A percentile compares a stretch with the other conserved stretches of the same genome.
phyloP scores from a whole-genome alignment of 2,329 filamentous ascomycete species.

The Aspergillus sp. region DNA sequence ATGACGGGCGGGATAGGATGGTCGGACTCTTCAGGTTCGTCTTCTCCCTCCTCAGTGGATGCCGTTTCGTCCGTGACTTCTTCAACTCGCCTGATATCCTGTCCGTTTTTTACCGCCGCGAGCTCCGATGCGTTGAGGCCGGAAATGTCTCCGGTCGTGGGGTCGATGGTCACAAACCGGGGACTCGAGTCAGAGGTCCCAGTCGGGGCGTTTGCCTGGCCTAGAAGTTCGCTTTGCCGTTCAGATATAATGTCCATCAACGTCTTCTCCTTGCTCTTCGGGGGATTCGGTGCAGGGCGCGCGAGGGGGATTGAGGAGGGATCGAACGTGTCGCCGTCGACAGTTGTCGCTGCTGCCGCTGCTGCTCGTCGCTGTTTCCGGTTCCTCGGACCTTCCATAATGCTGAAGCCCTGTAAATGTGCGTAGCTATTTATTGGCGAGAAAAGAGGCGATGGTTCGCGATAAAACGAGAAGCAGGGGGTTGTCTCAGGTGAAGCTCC shows the following conservation, averaged over 20 bases:
- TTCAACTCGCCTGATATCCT: not conserved
- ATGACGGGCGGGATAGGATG: constrained; percentile 40
- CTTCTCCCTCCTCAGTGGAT: not conserved
- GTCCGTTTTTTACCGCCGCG: constrained; percentile 18
- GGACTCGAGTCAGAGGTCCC: not conserved
- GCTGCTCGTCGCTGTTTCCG: constrained; percentile 45
- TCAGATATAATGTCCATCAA: constrained; percentile 50
- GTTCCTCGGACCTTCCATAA: constrained; percentile 37
- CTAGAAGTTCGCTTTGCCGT: constrained; percentile 39
- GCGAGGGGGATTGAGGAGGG: constrained; percentile 38
- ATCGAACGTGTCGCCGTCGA: constrained; percentile 27
- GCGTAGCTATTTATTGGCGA: not conserved
- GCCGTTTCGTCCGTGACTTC: constrained; percentile 5
- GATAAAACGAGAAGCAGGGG: not conserved
- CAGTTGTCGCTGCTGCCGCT: constrained; percentile 23
- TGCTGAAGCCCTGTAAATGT: not conserved
- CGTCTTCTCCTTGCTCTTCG: constrained; percentile 36
- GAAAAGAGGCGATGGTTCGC: constrained; percentile 4
- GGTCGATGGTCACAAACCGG: constrained; percentile 40
- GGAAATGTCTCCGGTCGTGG: constrained; percentile 21
- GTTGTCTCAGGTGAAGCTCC: not conserved
- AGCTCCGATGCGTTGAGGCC: constrained; percentile 29
- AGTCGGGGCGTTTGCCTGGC: constrained; percentile 9
- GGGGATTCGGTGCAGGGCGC: constrained; percentile 24
- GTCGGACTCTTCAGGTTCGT: constrained; percentile 10